Evolutionary conservation across 345 rosid species (phyloP).

Genomic region (Lagerstroemia speciosa): DNA sequence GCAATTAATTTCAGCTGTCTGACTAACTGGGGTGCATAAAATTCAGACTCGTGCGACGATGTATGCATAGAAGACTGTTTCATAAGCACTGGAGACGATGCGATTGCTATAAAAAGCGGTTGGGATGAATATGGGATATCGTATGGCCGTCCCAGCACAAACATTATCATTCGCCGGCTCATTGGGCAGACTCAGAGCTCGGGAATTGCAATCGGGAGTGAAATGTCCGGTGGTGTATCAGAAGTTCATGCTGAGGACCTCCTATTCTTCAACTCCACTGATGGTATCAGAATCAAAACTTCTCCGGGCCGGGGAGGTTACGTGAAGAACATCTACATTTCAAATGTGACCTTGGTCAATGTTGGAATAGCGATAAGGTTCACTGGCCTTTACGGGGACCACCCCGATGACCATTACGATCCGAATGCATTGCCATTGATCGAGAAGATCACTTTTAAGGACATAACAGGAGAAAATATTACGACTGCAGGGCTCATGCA

Average conservation of each 20-base stretch:
- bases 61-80: slow-evolving; percentile 91
- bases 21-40: neutral
- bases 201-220: slow-evolving; percentile 90
- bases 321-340: slow-evolving; percentile 61
- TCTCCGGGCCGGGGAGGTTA: slow-evolving; percentile 93
- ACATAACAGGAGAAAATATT: slow-evolving; percentile 58
- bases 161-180: slow-evolving; percentile 59
- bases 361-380: slow-evolving; percentile 68
- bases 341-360: slow-evolving; percentile 47
- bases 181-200: slow-evolving; percentile 68
- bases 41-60: slow-evolving; percentile 66
- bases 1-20: neutral
- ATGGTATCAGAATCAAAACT: slow-evolving; percentile 74
- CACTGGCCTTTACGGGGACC: slow-evolving; percentile 67
- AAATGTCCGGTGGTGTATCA: slow-evolving; percentile 99
- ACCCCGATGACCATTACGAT: slow-evolving; percentile 70
- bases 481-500: slow-evolving; percentile 66
- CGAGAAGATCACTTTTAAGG: slow-evolving; percentile 57
- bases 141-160: slow-evolving; percentile 67
- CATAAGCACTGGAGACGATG: slow-evolving; percentile 93
- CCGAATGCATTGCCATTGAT: slow-evolving; percentile 64
- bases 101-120: slow-evolving; percentile 85
- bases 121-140: slow-evolving; percentile 96
- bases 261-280: slow-evolving; percentile 44
- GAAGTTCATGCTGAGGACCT: slow-evolving; percentile 64